These are phyloP conservation scores for Aspergillus diversus DNA, from an alignment of 495 filamentous ascomycete genomes.

Conservation along the genomic window DNA sequence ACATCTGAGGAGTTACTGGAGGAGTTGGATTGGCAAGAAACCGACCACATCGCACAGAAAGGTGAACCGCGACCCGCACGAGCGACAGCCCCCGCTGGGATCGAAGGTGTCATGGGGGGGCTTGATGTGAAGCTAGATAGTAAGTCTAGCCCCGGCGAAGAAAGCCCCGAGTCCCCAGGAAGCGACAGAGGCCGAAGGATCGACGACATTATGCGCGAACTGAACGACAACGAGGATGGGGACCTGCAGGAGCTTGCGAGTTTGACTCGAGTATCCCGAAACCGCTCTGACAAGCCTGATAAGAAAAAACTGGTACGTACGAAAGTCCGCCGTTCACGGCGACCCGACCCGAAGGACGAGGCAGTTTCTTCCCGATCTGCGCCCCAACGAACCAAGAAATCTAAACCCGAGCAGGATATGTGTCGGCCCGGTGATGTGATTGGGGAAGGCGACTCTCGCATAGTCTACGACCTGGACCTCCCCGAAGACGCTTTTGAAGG, in stretches of 20 bases:
- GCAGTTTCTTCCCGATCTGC: slow-evolving; percentile 14
- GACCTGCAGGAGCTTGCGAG: slow-evolving; percentile 29
- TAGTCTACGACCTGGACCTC: slow-evolving; percentile 68
- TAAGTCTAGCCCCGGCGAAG: not conserved
- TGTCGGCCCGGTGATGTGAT: slow-evolving; percentile 45
- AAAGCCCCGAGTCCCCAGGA: slow-evolving; percentile 3
- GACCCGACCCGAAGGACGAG: slow-evolving; percentile 34
- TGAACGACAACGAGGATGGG: slow-evolving; percentile 25
- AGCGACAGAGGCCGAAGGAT: slow-evolving; percentile 10
- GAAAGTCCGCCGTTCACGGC: slow-evolving; percentile 38
- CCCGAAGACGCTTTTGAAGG: slow-evolving; percentile 67
- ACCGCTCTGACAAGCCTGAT: slow-evolving; percentile 9
- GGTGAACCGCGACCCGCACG: slow-evolving; percentile 24
- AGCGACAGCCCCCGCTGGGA: slow-evolving; percentile 30
- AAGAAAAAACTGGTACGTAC: slow-evolving; percentile 32
- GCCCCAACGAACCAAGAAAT: slow-evolving; percentile 16
- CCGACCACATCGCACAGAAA: slow-evolving; percentile 42
- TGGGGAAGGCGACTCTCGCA: slow-evolving; percentile 78
- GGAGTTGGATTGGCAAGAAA: slow-evolving; percentile 52
- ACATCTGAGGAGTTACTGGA: slow-evolving; percentile 61
- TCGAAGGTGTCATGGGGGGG: slow-evolving; percentile 45
- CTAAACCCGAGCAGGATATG: slow-evolving; percentile 23
- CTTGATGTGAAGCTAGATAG: slow-evolving; percentile 32
- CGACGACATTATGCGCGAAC: slow-evolving; percentile 26
- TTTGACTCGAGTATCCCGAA: slow-evolving; percentile 13